Percentiles rank a stretch among this genome's conserved stretches.
Evolutionary conservation across 2,329 filamentous ascomycete genomes (phyloP).

Genomic region (Ophiocordyceps camponoti-leonardi): DNA sequence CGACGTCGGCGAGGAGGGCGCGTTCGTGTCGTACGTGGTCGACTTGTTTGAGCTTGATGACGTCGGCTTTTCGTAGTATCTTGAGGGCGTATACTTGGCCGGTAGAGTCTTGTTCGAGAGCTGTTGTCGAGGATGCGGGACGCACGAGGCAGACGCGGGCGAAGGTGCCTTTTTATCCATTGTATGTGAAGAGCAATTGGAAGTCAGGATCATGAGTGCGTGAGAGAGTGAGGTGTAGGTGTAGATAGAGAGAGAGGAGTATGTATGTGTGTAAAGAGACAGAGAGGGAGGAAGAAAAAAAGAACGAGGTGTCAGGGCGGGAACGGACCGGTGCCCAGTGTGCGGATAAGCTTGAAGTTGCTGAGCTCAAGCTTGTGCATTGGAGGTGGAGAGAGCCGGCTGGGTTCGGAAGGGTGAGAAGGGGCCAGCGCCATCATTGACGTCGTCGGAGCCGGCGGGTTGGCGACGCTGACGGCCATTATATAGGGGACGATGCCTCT

Average conservation of each 20-base stretch:
- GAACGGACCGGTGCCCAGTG: slow-evolving; percentile 50
- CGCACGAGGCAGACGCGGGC: slow-evolving; percentile 66
- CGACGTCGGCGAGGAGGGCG: slow-evolving; percentile 58
- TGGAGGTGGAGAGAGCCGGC: slow-evolving; percentile 7
- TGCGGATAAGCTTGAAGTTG: slow-evolving; percentile 60
- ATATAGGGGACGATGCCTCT: background rate
- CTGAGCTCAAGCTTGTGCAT: slow-evolving; percentile 14
- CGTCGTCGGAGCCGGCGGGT: slow-evolving; percentile 9
- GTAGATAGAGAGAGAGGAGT: too few relatives aligned
- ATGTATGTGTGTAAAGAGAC: background rate
- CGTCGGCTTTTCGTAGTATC: slow-evolving; percentile 55
- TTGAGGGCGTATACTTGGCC: slow-evolving; percentile 60
- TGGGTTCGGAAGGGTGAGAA: background rate
- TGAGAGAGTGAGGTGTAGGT: too few relatives aligned
- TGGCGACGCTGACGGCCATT: slow-evolving; percentile 16
- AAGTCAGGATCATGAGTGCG: too few relatives aligned
- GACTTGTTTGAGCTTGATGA: slow-evolving; percentile 71
- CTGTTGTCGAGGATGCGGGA: slow-evolving; percentile 31
- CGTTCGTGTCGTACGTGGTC: slow-evolving; percentile 78
- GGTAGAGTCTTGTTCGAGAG: slow-evolving; percentile 16
- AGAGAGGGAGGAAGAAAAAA: background rate
- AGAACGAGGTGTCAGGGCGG: background rate
- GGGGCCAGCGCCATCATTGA: slow-evolving; percentile 4
- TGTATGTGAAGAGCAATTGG: too few relatives aligned
- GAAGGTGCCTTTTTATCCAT: slow-evolving; percentile 41